Conservation (phyloP, 2,329 filamentous ascomycete species). For the Diaporthe ampelina region DNA sequence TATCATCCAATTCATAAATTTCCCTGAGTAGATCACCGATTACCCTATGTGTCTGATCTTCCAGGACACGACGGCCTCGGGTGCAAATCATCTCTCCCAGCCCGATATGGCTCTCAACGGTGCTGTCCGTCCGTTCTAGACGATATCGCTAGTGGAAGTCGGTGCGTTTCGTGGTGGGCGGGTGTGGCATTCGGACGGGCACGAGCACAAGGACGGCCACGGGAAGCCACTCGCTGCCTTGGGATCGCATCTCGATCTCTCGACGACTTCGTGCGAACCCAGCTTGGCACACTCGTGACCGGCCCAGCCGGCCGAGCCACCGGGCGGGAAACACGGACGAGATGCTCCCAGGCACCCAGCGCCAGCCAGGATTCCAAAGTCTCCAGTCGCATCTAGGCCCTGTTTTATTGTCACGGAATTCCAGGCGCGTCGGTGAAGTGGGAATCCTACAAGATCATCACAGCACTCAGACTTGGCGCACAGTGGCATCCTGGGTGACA, state of each 20-base stretch:
- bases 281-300: constrained; percentile 10
- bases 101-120: background rate
- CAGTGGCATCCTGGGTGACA: constrained; percentile 23
- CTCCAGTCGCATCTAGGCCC: constrained; percentile 9
- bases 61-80: background rate
- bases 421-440: constrained; percentile 30
- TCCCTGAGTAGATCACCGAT: background rate
- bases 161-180: background rate
- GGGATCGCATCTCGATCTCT: background rate
- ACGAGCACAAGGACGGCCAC: background rate
- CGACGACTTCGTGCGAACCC: background rate
- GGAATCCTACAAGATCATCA: constrained; percentile 31
- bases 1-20: background rate
- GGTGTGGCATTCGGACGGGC: background rate
- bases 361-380: background rate
- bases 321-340: constrained; percentile 9
- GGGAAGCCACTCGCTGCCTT: background rate
- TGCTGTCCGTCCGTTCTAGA: background rate
- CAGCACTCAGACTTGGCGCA: constrained; percentile 19
- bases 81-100: background rate
- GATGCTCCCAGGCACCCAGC: background rate
- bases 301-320: constrained; percentile 22
- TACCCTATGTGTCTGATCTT: background rate
- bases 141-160: background rate
- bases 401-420: background rate